Conservation (phyloP, 2,329 filamentous ascomycete genomes). For the Rhinocladiella similis region DNA sequence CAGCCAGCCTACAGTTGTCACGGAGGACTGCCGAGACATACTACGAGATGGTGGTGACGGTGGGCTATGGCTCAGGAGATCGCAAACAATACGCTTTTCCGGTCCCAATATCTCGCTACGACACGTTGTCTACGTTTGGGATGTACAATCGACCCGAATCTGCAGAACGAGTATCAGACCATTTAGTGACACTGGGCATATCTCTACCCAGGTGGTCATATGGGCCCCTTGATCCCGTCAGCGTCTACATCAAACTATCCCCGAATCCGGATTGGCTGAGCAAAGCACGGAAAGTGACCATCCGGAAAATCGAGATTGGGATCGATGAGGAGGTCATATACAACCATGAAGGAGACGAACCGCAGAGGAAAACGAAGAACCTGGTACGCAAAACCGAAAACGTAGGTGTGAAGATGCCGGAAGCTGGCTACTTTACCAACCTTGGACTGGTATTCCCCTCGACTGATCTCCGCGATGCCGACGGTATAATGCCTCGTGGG, state of each 20-base stretch:
- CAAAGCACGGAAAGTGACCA: constrained; percentile 88
- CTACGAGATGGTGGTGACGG: constrained; percentile 93
- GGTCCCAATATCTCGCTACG: constrained; percentile 87
- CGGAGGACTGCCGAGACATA: constrained; percentile 95
- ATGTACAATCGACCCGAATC: constrained; percentile 98
- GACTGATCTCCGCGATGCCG: constrained; percentile 80
- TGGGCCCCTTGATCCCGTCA: constrained; percentile 90
- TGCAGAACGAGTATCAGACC: constrained; percentile 81
- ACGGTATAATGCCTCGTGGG: constrained; percentile 82
- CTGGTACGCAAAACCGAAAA: constrained; percentile 79
- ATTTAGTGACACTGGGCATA: constrained; percentile 86
- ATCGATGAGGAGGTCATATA: constrained; percentile 99
- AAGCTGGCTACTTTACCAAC: constrained; percentile 90
- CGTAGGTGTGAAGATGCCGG: constrained; percentile 81
- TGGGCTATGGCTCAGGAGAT: constrained; percentile 83
- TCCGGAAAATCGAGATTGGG: constrained; percentile 87
- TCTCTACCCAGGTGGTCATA: constrained; percentile 96
- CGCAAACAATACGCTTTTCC: constrained; percentile 92
- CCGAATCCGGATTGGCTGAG: constrained; percentile 89
- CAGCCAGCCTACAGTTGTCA: constrained; percentile 84
- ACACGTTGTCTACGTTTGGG: constrained; percentile 95
- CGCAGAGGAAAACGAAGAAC: constrained; percentile 83
- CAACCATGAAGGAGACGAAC: constrained; percentile 95
- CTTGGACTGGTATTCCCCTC: constrained; percentile 87
- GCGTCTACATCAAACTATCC: constrained; percentile 89